These are phyloP conservation scores for Rhodamnia argentea DNA, from an alignment of 345 rosid genomes.

Conservation along the genomic window DNA sequence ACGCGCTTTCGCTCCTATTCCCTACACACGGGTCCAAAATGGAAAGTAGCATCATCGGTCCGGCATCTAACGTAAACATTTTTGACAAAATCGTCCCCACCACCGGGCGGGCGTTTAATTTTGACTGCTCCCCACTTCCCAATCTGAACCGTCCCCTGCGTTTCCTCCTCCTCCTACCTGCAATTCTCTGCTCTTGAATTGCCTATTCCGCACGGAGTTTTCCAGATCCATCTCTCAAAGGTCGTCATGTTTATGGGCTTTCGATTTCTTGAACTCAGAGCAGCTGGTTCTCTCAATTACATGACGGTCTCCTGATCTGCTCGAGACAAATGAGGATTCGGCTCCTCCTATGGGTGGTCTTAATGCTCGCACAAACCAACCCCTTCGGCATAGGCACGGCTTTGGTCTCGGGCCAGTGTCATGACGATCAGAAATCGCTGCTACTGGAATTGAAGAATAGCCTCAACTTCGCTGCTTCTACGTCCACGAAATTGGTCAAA, in stretches of 20 bases:
- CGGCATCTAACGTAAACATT: neutral
- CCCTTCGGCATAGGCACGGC: neutral
- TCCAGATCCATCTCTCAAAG: neutral
- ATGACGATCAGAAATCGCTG: conserved; percentile 8
- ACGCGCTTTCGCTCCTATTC: neutral
- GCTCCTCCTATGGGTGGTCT: conserved; percentile 7
- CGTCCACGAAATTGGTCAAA: conserved; percentile 3
- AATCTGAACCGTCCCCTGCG: neutral
- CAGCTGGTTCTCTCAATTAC: rapidly evolving
- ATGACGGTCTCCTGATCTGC: neutral
- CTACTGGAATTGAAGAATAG: conserved; percentile 15
- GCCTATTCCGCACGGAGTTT: neutral
- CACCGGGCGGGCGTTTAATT: neutral
- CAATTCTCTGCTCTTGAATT: neutral
- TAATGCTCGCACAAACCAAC: neutral
- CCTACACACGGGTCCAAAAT: neutral
- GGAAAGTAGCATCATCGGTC: neutral
- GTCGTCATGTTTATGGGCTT: neutral
- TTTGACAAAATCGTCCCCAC: neutral
- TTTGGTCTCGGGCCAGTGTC: conserved; percentile 20
- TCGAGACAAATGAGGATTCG: conserved; percentile 5
- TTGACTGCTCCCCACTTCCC: neutral
- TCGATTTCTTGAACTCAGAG: neutral
- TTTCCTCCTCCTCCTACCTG: neutral
- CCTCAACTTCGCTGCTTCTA: conserved; percentile 1